A percentile compares a stretch with the other conserved stretches of the same genome.
Conservation (phyloP, 257 asterid genomes). For the Fraxinus pennsylvanica region DNA sequence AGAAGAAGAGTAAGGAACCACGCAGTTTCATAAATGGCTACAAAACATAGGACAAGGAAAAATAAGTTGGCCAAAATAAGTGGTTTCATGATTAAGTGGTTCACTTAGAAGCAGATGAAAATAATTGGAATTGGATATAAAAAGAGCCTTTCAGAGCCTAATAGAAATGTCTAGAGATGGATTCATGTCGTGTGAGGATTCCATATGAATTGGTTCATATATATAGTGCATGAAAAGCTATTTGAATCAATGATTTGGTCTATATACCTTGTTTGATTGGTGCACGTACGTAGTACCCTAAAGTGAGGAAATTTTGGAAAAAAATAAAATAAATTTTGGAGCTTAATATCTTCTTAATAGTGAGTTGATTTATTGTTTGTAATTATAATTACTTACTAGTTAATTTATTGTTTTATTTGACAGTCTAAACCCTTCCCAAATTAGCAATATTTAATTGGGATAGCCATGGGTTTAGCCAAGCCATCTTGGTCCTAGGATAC, state of each 20-base stretch:
- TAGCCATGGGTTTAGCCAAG: too few species aligned
- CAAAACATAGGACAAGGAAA: constrained; percentile 33
- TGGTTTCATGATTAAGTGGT: constrained; percentile 34
- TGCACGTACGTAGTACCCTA: background rate
- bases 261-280: background rate
- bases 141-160: background rate
- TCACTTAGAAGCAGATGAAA: background rate
- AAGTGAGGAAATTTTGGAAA: background rate
- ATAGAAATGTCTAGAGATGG: constrained; percentile 4
- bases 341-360: background rate
- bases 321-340: background rate
- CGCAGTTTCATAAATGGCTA: constrained; percentile 22
- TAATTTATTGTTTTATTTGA: background rate
- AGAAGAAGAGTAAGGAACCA: constrained; percentile 27
- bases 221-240: constrained; percentile 44
- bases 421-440: background rate
- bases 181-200: constrained; percentile 27
- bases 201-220: constrained; percentile 34
- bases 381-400: background rate
- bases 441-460: background rate
- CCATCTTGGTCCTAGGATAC: too few species aligned
- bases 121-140: background rate
- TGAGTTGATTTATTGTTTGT: background rate
- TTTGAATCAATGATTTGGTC: constrained; percentile 15
- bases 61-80: constrained; percentile 28